Evolutionary conservation across 768 basidiomycete species (phyloP).

Genomic region (Cystofilobasidium ferigula): DNA sequence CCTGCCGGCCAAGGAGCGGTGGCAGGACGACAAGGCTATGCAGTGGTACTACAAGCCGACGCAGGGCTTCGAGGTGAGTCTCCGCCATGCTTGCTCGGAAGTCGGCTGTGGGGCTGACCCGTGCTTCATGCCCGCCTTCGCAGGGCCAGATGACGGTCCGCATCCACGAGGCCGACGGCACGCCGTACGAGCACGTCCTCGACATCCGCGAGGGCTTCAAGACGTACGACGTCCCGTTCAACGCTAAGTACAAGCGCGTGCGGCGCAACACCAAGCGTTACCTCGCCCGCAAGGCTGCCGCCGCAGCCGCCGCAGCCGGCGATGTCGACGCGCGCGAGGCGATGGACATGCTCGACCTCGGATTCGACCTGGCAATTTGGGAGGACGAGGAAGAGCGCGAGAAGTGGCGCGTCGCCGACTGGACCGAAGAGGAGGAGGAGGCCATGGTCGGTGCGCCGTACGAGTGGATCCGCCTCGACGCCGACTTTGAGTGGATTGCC

Average conservation of each 20-base stretch:
- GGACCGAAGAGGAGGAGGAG: conserved; percentile 93
- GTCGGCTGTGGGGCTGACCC: background rate
- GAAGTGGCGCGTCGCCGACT: conserved; percentile 85
- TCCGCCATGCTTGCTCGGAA: conserved; percentile 3
- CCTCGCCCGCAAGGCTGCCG: conserved; percentile 79
- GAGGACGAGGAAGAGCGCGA: conserved; percentile 27
- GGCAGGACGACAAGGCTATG: conserved; percentile 58
- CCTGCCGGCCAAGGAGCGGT: conserved; percentile 58
- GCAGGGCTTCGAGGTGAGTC: conserved; percentile 67
- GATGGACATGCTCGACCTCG: conserved; percentile 55
- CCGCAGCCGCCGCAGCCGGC: conserved; percentile 83
- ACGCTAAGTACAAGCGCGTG: conserved; percentile 96
- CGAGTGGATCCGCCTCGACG: conserved; percentile 98
- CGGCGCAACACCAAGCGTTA: conserved; percentile 92
- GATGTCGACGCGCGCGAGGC: conserved; percentile 85
- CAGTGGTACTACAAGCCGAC: conserved; percentile 56
- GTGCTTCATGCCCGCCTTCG: background rate
- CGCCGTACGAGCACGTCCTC: conserved; percentile 94
- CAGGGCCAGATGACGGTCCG: conserved; percentile 97
- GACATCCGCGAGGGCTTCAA: conserved; percentile 79
- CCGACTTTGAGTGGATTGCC: conserved; percentile 99
- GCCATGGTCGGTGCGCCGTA: conserved; percentile 91
- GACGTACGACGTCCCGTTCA: conserved; percentile 95
- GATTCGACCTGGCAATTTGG: conserved; percentile 31
- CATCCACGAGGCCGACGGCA: conserved; percentile 97